Evolutionary conservation across 2,329 filamentous ascomycete genomes (phyloP), one percentile per base, ranked within the genome.

Genomic region (Alternaria brassicicola): DNA sequence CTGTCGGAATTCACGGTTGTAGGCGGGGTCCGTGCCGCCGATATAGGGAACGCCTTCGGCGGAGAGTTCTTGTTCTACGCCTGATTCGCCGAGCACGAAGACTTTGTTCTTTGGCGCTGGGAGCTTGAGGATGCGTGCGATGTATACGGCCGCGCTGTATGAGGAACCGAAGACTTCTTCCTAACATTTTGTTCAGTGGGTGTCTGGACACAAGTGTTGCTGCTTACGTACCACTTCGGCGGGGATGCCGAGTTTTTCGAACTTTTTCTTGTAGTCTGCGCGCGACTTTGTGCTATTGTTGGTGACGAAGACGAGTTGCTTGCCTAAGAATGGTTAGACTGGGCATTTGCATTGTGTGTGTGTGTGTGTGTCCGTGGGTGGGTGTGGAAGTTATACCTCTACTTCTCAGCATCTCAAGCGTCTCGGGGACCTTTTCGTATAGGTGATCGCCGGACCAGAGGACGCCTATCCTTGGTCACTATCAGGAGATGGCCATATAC

Each of bases 251-350:
- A 97, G 85, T 52, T 81, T 81, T 45, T 90, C 87, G 59, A 99
- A 89, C 75, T 98, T 99, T 82, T 94, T 92, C 77, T 90, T 89
- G 80, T 99, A 99, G 76, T 97, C 93, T 48, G 86, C 83, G 55
- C 95, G 90, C 10, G 94, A 97, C 78, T 99, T 99, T 56, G 95
- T 98, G 73, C 93, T 97, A 82, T 99, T 99, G 82, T 99, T 99
- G 38, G 95, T 99, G 51, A 99, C 95, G 75, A 99, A 99, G 53
- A 99, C 88, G 31, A 95, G 85, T 75, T 89, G 89, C 79, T 99
- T 99, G 74, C 92, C 93, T 95, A 26, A 0, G 21, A 25, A 15
- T 2, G 13, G 3, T 35, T 15, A 30, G 42, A n/a, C n/a, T n/a
- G n/a, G n/a, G n/a, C n/a, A n/a, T n/a, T n/a, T n/a, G n/a, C n/a